phyloP scores from a whole-genome alignment of 495 filamentous ascomycete genomes.

The Melanomma pulvis-pyrius region DNA sequence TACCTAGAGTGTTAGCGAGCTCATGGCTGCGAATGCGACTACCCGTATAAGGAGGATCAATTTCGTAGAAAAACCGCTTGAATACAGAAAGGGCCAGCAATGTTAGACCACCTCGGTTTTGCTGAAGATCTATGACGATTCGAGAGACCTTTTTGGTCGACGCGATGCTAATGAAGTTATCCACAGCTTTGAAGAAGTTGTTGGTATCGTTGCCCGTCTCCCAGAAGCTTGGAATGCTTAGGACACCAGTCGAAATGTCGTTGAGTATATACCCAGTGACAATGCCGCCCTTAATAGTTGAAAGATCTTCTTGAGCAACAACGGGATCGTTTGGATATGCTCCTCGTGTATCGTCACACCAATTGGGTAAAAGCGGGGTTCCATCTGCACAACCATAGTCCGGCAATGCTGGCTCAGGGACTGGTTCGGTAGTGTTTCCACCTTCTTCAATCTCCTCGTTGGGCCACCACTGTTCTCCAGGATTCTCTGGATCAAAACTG shows the following conservation, averaged over 20 bases:
- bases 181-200: constrained; percentile 47
- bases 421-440: neutral
- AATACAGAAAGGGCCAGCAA: constrained; percentile 17
- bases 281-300: constrained; percentile 8
- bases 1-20: constrained; percentile 12
- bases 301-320: constrained; percentile 17
- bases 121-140: constrained; percentile 34
- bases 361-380: neutral
- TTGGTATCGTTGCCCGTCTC: constrained; percentile 39
- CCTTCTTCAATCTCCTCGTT: neutral
- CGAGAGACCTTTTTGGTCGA: constrained; percentile 43
- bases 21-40: constrained; percentile 25
- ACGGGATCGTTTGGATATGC: constrained; percentile 23
- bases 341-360: constrained; percentile 12
- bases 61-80: constrained; percentile 26
- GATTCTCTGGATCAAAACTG: neutral
- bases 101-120: constrained; percentile 20
- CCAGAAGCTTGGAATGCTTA: constrained; percentile 57
- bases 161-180: constrained; percentile 49
- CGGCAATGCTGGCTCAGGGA: neutral
- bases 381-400: neutral
- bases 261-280: constrained; percentile 50
- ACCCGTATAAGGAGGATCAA: constrained; percentile 12
- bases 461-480: constrained; percentile 8
- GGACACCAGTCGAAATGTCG: constrained; percentile 48